Percentiles rank a stretch among this genome's conserved stretches.
phyloP scores from a whole-genome alignment of 257 asterid genomes.

The Scutellaria baicalensis region DNA sequence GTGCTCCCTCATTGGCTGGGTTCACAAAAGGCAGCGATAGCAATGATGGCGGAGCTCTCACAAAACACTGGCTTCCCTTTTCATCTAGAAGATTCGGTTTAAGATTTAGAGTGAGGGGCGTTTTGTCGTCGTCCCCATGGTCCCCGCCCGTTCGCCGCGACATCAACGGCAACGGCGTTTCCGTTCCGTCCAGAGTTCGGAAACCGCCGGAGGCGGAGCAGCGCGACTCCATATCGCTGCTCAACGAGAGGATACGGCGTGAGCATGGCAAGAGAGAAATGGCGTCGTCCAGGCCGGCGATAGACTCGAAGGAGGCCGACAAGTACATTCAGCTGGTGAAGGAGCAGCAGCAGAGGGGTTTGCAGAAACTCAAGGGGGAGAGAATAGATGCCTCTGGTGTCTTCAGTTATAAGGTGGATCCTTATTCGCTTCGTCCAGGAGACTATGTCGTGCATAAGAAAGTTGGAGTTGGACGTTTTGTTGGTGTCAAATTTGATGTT shows the following conservation, averaged over 20 bases:
- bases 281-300: conserved; percentile 37
- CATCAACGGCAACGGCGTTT: not conserved
- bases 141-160: conserved; percentile 20
- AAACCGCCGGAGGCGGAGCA: conserved; percentile 25
- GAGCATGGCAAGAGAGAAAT: conserved; percentile 69
- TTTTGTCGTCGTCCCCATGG: conserved; percentile 25
- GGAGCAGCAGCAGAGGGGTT: conserved; percentile 89
- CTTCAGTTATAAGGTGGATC: conserved; percentile 75
- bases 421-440: conserved; percentile 70
- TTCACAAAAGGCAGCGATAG: not conserved
- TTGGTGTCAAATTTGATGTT: conserved; percentile 64
- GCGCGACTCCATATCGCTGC: conserved; percentile 53
- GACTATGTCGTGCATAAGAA: conserved; percentile 92
- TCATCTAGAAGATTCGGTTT: conserved; percentile 8
- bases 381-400: conserved; percentile 18
- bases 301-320: conserved; percentile 80
- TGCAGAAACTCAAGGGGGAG: conserved; percentile 74
- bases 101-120: conserved; percentile 12
- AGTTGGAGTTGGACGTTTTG: conserved; percentile 84
- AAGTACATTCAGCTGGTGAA: conserved; percentile 73
- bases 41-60: not conserved
- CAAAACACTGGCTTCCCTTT: conserved; percentile 7
- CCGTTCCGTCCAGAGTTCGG: conserved; percentile 20
- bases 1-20: conserved; percentile 16
- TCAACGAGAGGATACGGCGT: conserved; percentile 66